phyloP scores from a whole-genome alignment of 2,329 filamentous ascomycete genomes.

The Aspergillus nomiae region DNA sequence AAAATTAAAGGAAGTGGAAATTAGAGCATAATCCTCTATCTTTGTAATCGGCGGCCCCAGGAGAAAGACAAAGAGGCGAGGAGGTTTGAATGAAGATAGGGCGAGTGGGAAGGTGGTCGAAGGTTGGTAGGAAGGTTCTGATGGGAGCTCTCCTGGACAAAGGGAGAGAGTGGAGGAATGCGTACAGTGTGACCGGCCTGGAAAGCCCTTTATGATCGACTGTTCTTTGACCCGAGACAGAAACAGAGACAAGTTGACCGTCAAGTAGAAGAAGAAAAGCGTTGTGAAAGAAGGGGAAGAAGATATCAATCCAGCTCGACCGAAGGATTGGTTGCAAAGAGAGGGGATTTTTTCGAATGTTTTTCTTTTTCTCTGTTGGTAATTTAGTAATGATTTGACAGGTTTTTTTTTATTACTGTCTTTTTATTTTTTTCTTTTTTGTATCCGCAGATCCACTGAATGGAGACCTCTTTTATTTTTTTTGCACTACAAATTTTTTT shows the following conservation, averaged over 20 bases:
- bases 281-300: conserved; percentile 9
- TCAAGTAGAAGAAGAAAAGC: conserved; percentile 3
- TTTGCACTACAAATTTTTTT: neutral
- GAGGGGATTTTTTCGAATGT: conserved; percentile 26
- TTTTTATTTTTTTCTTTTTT: conserved; percentile 18
- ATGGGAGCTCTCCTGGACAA: conserved; percentile 20
- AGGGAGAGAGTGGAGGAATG: conserved; percentile 23
- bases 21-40: conserved; percentile 13
- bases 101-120: conserved; percentile 12
- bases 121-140: conserved; percentile 18
- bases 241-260: conserved; percentile 8
- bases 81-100: conserved; percentile 12
- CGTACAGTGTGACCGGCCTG: conserved; percentile 9
- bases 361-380: conserved; percentile 43
- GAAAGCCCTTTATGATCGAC: conserved; percentile 3
- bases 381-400: conserved; percentile 27
- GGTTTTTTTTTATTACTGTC: conserved; percentile 19
- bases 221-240: conserved; percentile 5
- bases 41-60: neutral
- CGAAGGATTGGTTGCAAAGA: conserved; percentile 23
- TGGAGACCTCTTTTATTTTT: conserved; percentile 7
- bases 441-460: conserved; percentile 35
- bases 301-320: neutral
- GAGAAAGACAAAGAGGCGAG: conserved; percentile 2
- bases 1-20: neutral